phyloP scores from a whole-genome alignment of 331 rosid species.

The Ulmus americana region DNA sequence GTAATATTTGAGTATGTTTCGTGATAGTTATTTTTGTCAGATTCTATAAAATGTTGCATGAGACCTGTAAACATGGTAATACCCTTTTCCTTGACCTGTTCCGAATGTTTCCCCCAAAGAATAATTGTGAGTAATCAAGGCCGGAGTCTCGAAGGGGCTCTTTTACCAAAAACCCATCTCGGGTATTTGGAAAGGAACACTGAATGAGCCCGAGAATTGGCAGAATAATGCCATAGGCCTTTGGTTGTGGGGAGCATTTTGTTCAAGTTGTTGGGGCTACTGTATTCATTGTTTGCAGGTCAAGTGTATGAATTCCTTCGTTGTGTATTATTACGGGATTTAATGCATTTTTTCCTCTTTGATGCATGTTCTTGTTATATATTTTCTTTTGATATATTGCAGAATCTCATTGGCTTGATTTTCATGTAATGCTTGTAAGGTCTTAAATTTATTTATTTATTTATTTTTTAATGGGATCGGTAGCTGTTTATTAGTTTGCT shows the following conservation, averaged over 20 bases:
- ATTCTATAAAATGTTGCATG: background rate
- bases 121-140: constrained; percentile 54
- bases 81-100: constrained; percentile 17
- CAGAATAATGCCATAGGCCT: constrained; percentile 69
- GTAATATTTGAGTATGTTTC: too few species aligned
- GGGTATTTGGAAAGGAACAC: constrained; percentile 67
- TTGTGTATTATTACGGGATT: too few species aligned
- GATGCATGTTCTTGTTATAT: too few species aligned
- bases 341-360: too few species aligned
- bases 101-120: constrained; percentile 37
- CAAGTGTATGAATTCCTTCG: background rate
- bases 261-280: constrained; percentile 17
- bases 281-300: constrained; percentile 9
- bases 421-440: too few species aligned
- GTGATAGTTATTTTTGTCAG: background rate
- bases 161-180: constrained; percentile 27
- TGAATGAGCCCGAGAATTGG: constrained; percentile 83
- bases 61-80: background rate
- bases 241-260: constrained; percentile 61
- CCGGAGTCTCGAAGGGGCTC: constrained; percentile 74
- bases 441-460: too few species aligned
- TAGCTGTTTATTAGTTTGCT: too few species aligned
- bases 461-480: too few species aligned
- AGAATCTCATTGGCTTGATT: too few species aligned
- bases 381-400: too few species aligned